phyloP scores from a whole-genome alignment of 495 filamentous ascomycete species.

The Pseudomonodictys pantanalensis region DNA sequence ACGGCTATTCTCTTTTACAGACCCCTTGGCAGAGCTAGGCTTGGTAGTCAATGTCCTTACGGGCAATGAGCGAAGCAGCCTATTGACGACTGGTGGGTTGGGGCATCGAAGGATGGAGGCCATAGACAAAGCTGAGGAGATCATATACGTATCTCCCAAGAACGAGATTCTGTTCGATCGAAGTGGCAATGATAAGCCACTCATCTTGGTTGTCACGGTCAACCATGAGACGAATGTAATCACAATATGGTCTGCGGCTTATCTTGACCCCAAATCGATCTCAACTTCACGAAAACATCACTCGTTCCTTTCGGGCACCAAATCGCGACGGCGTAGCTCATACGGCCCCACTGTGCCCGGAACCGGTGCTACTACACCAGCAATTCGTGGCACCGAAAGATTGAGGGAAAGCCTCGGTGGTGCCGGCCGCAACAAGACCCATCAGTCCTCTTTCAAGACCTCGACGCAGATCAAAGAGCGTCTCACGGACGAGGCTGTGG shows the following conservation, averaged over 20 bases:
- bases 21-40: slow-evolving; percentile 84
- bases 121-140: slow-evolving; percentile 69
- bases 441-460: slow-evolving; percentile 21
- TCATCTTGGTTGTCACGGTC: slow-evolving; percentile 77
- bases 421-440: slow-evolving; percentile 31
- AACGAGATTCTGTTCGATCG: slow-evolving; percentile 49
- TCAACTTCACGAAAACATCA: slow-evolving; percentile 51
- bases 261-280: slow-evolving; percentile 57
- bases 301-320: slow-evolving; percentile 53
- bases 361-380: slow-evolving; percentile 78
- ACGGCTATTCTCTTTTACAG: slow-evolving; percentile 76
- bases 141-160: slow-evolving; percentile 68
- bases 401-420: slow-evolving; percentile 59
- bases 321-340: slow-evolving; percentile 75
- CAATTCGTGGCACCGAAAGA: slow-evolving; percentile 49
- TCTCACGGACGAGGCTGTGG: slow-evolving; percentile 36
- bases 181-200: slow-evolving; percentile 39
- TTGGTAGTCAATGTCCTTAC: slow-evolving; percentile 58
- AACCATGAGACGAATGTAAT: slow-evolving; percentile 70
- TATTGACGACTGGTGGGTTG: slow-evolving; percentile 23
- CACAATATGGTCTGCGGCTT: slow-evolving; percentile 74
- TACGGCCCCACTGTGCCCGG: slow-evolving; percentile 58
- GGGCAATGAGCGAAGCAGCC: slow-evolving; percentile 14
- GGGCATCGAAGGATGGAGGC: slow-evolving; percentile 44
- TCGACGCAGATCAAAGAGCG: slow-evolving; percentile 16